phyloP scores from a whole-genome alignment of 2,329 filamentous ascomycete species.

The Beauveria bassiana region DNA sequence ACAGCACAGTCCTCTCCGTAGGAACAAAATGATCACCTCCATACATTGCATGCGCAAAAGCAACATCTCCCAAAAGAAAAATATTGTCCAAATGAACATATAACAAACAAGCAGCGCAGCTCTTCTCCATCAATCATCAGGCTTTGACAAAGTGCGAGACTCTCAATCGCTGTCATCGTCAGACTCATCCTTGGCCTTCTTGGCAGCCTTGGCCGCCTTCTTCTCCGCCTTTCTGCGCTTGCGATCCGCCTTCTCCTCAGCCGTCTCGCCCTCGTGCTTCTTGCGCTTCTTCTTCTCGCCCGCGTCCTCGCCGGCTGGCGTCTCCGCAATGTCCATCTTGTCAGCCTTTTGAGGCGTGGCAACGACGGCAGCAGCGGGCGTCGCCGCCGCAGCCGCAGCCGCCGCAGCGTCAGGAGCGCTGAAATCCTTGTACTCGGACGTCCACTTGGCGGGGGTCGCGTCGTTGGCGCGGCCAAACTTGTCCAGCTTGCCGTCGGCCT shows the following conservation, averaged over 20 bases:
- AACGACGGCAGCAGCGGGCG: constrained; percentile 33
- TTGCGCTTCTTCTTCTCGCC: constrained; percentile 62
- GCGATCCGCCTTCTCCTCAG: constrained; percentile 58
- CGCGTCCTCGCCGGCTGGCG: constrained; percentile 35
- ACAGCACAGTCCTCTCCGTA: constrained; percentile 8
- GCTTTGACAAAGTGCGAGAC: neutral
- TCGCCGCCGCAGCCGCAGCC: constrained; percentile 36
- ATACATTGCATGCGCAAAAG: neutral
- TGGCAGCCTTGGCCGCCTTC: constrained; percentile 50
- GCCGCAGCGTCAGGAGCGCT: constrained; percentile 45
- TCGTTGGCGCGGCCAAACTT: constrained; percentile 94
- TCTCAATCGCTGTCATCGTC: constrained; percentile 46
- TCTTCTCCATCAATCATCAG: constrained; percentile 1
- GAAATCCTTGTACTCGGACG: constrained; percentile 86
- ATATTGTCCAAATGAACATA: neutral
- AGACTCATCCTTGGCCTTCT: constrained; percentile 41
- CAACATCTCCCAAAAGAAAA: neutral
- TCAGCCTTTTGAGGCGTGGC: constrained; percentile 29
- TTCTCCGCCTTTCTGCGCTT: constrained; percentile 54
- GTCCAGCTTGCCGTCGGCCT: constrained; percentile 94
- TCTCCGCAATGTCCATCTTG: constrained; percentile 31
- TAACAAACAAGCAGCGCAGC: neutral
- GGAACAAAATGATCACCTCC: neutral
- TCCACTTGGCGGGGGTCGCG: constrained; percentile 89
- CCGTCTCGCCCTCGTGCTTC: constrained; percentile 72